A percentile compares a stretch with the other conserved stretches of the same genome.
These are phyloP conservation scores for Fusarium sambucinum DNA, from an alignment of 2,329 filamentous ascomycete species.

Conservation along the genomic window DNA sequence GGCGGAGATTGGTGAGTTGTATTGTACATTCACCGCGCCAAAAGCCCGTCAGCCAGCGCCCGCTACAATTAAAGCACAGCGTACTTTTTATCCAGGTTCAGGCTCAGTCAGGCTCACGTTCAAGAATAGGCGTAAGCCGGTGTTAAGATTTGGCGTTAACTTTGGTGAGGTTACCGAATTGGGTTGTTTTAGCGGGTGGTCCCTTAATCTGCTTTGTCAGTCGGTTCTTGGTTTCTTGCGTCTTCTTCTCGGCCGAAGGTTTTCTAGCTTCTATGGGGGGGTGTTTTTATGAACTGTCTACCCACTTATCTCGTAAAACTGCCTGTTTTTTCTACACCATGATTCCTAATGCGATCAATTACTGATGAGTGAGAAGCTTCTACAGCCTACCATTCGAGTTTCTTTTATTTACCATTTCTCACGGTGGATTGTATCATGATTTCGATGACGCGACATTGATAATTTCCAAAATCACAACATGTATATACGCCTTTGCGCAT, in stretches of 20 bases:
- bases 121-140: conserved; percentile 13
- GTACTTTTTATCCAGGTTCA: neutral
- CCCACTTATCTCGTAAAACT: conserved; percentile 13
- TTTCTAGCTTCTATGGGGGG: neutral
- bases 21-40: neutral
- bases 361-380: conserved; percentile 38
- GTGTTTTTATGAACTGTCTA: conserved; percentile 11
- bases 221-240: conserved; percentile 3
- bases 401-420: conserved; percentile 2
- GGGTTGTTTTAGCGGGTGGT: conserved; percentile 27
- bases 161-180: conserved; percentile 15
- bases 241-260: conserved; percentile 32
- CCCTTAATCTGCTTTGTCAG: conserved; percentile 43
- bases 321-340: conserved; percentile 20
- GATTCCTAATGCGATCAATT: conserved; percentile 43
- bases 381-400: conserved; percentile 15
- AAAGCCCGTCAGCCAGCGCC: conserved; percentile 22
- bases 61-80: neutral
- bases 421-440: neutral
- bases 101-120: neutral
- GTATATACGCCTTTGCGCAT: neutral
- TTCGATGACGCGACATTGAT: neutral
- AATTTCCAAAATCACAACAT: neutral
- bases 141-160: conserved; percentile 12
- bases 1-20: conserved; percentile 35